These are phyloP conservation scores for Lunularia cruciata DNA, from an alignment of 225 moss, liverwort and hornwort species.

Conservation along the genomic window DNA sequence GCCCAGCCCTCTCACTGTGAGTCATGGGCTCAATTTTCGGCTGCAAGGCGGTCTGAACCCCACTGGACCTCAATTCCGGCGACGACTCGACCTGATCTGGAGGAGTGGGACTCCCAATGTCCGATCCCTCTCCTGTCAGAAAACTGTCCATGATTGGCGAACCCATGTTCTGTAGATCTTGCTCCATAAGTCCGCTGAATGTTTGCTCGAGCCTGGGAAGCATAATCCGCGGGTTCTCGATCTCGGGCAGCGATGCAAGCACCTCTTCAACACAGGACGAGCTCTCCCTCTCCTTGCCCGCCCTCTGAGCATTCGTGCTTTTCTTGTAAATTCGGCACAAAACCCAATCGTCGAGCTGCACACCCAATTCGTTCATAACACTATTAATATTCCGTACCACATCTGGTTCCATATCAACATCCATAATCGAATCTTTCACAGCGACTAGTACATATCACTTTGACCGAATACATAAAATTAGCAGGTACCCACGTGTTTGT, in stretches of 20 bases:
- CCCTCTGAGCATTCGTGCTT: conserved; percentile 84
- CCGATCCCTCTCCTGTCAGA: conserved; percentile 46
- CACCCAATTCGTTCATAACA: not conserved
- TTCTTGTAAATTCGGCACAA: conserved; percentile 97
- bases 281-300: conserved; percentile 82
- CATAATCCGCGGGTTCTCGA: conserved; percentile 71
- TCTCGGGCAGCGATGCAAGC: conserved; percentile 82
- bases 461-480: too few relatives aligned
- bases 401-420: too few relatives aligned
- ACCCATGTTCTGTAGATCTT: conserved; percentile 51
- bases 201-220: conserved; percentile 65
- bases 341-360: conserved; percentile 98
- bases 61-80: conserved; percentile 35
- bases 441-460: too few relatives aligned
- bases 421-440: too few relatives aligned
- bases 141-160: conserved; percentile 59
- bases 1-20: not conserved
- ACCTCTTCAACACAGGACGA: conserved; percentile 96
- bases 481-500: too few relatives aligned
- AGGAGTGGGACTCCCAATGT: conserved; percentile 29
- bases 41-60: not conserved
- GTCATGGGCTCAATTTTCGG: conserved; percentile 16
- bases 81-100: conserved; percentile 45
- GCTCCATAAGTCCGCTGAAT: conserved; percentile 63
- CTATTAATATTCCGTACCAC: too few relatives aligned